Evolutionary conservation across 202 grass and related monocot species (phyloP).

Genomic region (Miscanthus sacchariflorus): DNA sequence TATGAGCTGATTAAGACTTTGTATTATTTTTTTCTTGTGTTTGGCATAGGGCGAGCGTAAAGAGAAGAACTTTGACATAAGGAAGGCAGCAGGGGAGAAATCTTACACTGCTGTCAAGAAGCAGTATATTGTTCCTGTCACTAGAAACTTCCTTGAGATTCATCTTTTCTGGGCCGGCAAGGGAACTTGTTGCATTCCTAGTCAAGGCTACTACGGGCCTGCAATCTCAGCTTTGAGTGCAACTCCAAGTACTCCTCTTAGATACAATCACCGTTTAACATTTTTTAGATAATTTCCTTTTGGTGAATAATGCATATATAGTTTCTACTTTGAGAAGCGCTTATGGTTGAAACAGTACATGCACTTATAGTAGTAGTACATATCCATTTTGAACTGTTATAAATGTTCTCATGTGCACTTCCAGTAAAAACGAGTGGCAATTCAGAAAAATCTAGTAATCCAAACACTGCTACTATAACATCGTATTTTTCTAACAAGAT

Average conservation of each 20-base stretch:
- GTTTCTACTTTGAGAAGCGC: conserved; percentile 5
- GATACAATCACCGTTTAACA: conserved; percentile 2
- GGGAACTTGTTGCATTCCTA: conserved; percentile 82
- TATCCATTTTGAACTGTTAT: not conserved
- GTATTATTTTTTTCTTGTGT: not conserved
- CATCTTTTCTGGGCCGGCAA: conserved; percentile 98
- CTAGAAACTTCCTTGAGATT: conserved; percentile 89
- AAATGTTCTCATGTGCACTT: conserved; percentile 6
- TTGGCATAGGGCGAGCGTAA: conserved; percentile 58
- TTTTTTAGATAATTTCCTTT: not conserved
- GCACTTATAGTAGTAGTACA: not conserved
- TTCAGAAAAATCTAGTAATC: not conserved
- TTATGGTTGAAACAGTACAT: not conserved
- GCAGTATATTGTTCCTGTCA: conserved; percentile 61
- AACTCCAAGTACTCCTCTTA: conserved; percentile 69
- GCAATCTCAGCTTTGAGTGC: conserved; percentile 83
- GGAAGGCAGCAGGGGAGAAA: conserved; percentile 60
- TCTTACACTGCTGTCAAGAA: conserved; percentile 67
- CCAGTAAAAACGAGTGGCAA: not conserved
- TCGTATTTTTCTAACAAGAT: conserved; percentile 39
- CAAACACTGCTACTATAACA: not conserved
- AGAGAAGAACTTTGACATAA: conserved; percentile 84
- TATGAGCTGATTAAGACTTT: not conserved
- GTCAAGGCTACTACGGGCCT: conserved; percentile 74
- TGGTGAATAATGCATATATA: not conserved